phyloP scores from a whole-genome alignment of 331 rosid species.

The Malus hybrid region DNA sequence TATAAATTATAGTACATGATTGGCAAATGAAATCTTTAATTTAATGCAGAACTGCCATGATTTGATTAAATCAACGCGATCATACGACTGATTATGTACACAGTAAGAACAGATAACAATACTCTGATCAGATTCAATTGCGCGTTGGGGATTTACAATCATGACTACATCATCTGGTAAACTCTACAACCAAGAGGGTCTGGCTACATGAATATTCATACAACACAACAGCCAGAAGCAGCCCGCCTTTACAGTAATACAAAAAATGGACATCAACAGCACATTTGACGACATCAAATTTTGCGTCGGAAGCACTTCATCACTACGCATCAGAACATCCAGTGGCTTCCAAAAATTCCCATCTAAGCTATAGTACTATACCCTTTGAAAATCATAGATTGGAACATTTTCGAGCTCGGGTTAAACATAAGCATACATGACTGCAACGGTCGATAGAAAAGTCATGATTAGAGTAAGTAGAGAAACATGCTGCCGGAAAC shows the following conservation, averaged over 20 bases:
- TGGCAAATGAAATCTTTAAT: background rate
- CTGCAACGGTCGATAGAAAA: conserved; percentile 31
- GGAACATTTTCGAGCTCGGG: background rate
- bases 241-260: conserved; percentile 8
- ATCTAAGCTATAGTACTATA: background rate
- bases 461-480: conserved; percentile 33
- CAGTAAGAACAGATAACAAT: background rate
- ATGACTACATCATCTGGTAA: conserved; percentile 6
- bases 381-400: conserved; percentile 1
- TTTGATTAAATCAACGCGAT: background rate
- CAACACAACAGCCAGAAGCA: conserved; percentile 6
- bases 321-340: conserved; percentile 13
- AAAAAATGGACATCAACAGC: background rate
- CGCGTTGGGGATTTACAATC: conserved; percentile 13
- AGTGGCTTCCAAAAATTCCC: background rate
- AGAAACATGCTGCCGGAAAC: conserved; percentile 31
- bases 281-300: conserved; percentile 1
- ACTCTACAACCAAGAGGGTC: conserved; percentile 7
- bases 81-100: too few species aligned
- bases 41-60: background rate
- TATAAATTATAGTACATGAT: background rate
- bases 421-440: conserved; percentile 23
- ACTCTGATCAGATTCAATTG: background rate
- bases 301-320: conserved; percentile 7
- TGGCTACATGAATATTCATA: background rate